Conservation (phyloP, 768 basidiomycete species). For the Myochromella boudieri region DNA sequence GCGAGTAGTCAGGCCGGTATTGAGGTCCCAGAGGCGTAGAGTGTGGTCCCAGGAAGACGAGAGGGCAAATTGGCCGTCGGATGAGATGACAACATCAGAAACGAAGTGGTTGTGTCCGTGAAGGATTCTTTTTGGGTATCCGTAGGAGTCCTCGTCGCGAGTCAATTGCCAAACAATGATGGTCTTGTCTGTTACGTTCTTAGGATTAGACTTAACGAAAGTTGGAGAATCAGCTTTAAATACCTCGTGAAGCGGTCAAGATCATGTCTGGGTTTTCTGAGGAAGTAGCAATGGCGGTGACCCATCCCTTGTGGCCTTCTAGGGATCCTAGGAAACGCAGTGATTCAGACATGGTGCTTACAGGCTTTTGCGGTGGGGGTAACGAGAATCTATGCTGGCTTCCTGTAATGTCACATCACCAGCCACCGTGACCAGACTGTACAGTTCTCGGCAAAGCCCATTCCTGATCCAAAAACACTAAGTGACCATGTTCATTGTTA, state of each 20-base stretch:
- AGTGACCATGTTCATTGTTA: neutral
- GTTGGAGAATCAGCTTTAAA: slow-evolving; percentile 18
- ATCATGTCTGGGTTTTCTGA: slow-evolving; percentile 99
- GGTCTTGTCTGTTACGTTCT: slow-evolving; percentile 85
- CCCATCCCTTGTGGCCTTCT: slow-evolving; percentile 94
- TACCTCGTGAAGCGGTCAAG: slow-evolving; percentile 96
- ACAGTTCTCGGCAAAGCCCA: slow-evolving; percentile 48
- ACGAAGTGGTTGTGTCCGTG: slow-evolving; percentile 99
- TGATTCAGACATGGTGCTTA: slow-evolving; percentile 71
- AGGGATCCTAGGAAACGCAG: slow-evolving; percentile 91
- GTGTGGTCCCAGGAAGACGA: slow-evolving; percentile 99
- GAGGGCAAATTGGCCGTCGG: slow-evolving; percentile 98
- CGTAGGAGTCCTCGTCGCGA: slow-evolving; percentile 87
- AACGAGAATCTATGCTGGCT: slow-evolving; percentile 27
- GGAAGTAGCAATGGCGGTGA: slow-evolving; percentile 97
- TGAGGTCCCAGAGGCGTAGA: slow-evolving; percentile 98
- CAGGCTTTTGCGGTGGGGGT: slow-evolving; percentile 30
- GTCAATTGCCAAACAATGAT: slow-evolving; percentile 99
- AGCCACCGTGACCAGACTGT: slow-evolving; percentile 69
- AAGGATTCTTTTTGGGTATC: slow-evolving; percentile 96
- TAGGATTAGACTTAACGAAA: slow-evolving; percentile 17
- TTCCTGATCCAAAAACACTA: slow-evolving; percentile 6
- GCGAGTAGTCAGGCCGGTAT: slow-evolving; percentile 94
- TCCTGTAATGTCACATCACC: slow-evolving; percentile 38
- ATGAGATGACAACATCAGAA: slow-evolving; percentile 97